Evolutionary conservation across 345 rosid genomes (phyloP).

Genomic region (Eucalyptus erythrocorys): DNA sequence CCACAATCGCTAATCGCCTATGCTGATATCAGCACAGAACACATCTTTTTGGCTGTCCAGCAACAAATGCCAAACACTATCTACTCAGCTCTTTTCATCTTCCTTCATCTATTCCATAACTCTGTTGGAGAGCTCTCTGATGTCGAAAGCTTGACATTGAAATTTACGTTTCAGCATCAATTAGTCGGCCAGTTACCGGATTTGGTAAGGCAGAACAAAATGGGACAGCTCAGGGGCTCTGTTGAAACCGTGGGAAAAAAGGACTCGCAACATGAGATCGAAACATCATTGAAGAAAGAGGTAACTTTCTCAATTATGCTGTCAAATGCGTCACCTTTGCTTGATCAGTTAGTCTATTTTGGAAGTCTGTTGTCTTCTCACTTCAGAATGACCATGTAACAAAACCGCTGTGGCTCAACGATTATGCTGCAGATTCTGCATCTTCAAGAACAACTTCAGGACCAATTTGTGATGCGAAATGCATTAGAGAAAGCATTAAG

Average conservation of each 20-base stretch:
- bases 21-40: neutral
- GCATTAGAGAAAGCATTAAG: slow-evolving; percentile 49
- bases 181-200: neutral
- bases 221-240: slow-evolving; percentile 7
- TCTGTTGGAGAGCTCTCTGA: neutral
- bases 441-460: slow-evolving; percentile 38
- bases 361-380: neutral
- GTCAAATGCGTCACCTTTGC: neutral
- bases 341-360: neutral
- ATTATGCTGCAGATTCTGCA: slow-evolving; percentile 23
- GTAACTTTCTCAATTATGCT: slow-evolving; percentile 8
- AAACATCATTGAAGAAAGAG: slow-evolving; percentile 42
- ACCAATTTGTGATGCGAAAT: slow-evolving; percentile 33
- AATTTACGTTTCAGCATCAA: neutral
- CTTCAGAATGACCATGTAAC: neutral
- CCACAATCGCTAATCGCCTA: neutral
- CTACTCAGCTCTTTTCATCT: neutral
- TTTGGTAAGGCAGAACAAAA: slow-evolving; percentile 21
- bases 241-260: neutral
- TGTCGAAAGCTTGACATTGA: neutral
- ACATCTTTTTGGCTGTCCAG: neutral
- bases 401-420: neutral
- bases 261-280: neutral
- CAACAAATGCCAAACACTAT: neutral
- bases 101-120: neutral